Evolutionary conservation across 352 stramenopile genomes (phyloP).

Genomic region (Globisporangium spiculum): DNA sequence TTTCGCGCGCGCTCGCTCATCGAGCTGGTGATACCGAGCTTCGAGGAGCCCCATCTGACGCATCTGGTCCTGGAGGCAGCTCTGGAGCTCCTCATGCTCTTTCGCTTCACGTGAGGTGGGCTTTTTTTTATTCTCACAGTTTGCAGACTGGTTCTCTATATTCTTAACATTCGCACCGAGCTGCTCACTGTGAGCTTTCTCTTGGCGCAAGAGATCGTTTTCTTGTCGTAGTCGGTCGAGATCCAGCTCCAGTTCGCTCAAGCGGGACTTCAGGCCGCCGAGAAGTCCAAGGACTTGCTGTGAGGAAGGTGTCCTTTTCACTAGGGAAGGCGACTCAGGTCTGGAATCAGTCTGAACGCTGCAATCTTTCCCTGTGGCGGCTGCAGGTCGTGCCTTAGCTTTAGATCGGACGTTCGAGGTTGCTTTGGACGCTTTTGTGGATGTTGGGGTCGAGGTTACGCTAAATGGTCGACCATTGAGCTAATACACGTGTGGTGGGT

Average conservation of each 20-base stretch:
- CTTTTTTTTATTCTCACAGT: background rate
- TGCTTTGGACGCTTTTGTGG: conserved; percentile 3
- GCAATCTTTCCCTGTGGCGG: background rate
- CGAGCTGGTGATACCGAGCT: conserved; percentile 43
- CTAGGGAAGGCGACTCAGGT: background rate
- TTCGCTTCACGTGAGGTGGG: background rate
- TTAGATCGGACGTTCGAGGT: background rate
- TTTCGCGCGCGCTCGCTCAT: conserved; percentile 38
- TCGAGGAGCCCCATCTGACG: conserved; percentile 56
- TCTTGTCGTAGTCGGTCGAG: conserved; percentile 44
- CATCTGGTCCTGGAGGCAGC: conserved; percentile 28
- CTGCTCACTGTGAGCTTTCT: conserved; percentile 8
- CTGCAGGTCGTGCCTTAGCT: background rate
- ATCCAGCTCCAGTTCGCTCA: conserved; percentile 43
- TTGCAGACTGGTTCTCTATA: background rate
- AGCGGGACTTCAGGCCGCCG: conserved; percentile 33
- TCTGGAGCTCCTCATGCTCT: conserved; percentile 30
- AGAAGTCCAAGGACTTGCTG: conserved; percentile 23
- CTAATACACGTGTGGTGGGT: background rate
- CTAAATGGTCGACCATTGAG: conserved; percentile 4
- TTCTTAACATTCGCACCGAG: background rate
- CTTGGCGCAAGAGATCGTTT: conserved; percentile 46
- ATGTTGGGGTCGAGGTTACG: background rate
- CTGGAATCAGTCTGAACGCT: conserved; percentile 8
- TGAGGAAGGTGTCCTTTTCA: background rate